These are phyloP conservation scores for Intubia oerlemansii DNA, from an alignment of 2,329 filamentous ascomycete genomes.

Conservation along the genomic window DNA sequence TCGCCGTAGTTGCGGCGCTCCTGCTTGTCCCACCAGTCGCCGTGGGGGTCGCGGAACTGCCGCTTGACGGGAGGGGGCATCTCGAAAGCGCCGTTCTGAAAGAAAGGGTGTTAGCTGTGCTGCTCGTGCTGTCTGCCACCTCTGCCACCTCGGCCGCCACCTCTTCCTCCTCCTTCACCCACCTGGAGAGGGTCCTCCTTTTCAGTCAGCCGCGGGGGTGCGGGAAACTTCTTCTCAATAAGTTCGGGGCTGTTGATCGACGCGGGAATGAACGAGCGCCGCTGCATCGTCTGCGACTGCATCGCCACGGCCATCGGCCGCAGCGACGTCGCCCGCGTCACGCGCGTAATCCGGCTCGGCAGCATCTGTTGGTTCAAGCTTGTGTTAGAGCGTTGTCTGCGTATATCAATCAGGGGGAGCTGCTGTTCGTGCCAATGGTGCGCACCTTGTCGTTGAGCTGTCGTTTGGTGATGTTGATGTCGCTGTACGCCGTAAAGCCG, in stretches of 20 bases:
- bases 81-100: slow-evolving; percentile 63
- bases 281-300: slow-evolving; percentile 28
- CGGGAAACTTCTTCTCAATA: slow-evolving; percentile 30
- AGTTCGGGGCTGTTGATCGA: slow-evolving; percentile 23
- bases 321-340: slow-evolving; percentile 15
- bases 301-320: slow-evolving; percentile 21
- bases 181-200: slow-evolving; percentile 47
- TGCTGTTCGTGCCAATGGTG: no score
- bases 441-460: no score
- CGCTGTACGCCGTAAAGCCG: no score
- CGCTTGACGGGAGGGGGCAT: slow-evolving; percentile 68
- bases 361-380: slow-evolving; percentile 46
- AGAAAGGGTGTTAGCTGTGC: neutral
- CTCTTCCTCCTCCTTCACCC: no score
- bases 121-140: neutral
- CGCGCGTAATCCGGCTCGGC: slow-evolving; percentile 34
- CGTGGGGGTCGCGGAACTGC: slow-evolving; percentile 81
- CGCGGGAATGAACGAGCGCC: slow-evolving; percentile 33
- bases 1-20: slow-evolving; percentile 95
- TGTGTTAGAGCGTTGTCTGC: no score
- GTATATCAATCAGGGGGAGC: no score
- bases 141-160: neutral
- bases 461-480: no score
- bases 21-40: slow-evolving; percentile 92
- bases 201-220: slow-evolving; percentile 26